phyloP scores from a whole-genome alignment of 2,329 filamentous ascomycete genomes.

The Arthrocladium fulminans region DNA sequence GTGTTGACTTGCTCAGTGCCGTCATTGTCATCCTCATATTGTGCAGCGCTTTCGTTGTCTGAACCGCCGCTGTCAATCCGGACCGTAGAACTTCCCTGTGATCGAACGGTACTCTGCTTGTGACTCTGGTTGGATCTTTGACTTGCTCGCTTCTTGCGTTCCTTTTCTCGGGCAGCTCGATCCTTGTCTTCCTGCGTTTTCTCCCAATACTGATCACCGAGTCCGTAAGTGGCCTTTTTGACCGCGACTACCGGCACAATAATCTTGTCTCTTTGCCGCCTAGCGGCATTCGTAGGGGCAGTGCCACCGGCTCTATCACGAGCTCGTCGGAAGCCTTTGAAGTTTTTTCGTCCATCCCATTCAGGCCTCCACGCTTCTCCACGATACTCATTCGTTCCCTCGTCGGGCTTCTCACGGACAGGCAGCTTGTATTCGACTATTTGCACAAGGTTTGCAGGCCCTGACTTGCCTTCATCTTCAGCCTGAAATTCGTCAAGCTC shows the following conservation, averaged over 20 bases:
- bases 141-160: constrained; percentile 24
- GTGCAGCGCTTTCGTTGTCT: not conserved
- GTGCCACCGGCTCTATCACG: constrained; percentile 27
- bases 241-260: constrained; percentile 67
- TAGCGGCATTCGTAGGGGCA: constrained; percentile 11
- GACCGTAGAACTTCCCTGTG: constrained; percentile 11
- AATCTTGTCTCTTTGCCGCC: constrained; percentile 41
- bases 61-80: constrained; percentile 16
- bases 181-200: constrained; percentile 27
- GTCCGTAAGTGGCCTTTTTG: constrained; percentile 60
- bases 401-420: constrained; percentile 25
- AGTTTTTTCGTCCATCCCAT: constrained; percentile 95
- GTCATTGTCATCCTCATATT: constrained; percentile 9
- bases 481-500: constrained; percentile 47
- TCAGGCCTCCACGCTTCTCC: constrained; percentile 68
- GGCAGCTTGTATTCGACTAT: constrained; percentile 66
- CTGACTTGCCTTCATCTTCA: constrained; percentile 61
- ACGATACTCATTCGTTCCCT: constrained; percentile 20
- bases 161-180: constrained; percentile 22
- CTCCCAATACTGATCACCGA: constrained; percentile 69
- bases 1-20: constrained; percentile 9
- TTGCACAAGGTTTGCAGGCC: constrained; percentile 53
- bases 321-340: constrained; percentile 64
- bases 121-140: constrained; percentile 18
- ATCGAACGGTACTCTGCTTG: constrained; percentile 15